These are phyloP conservation scores for Larix kaempferi DNA, from an alignment of 75 land plant genomes.

Conservation along the genomic window DNA sequence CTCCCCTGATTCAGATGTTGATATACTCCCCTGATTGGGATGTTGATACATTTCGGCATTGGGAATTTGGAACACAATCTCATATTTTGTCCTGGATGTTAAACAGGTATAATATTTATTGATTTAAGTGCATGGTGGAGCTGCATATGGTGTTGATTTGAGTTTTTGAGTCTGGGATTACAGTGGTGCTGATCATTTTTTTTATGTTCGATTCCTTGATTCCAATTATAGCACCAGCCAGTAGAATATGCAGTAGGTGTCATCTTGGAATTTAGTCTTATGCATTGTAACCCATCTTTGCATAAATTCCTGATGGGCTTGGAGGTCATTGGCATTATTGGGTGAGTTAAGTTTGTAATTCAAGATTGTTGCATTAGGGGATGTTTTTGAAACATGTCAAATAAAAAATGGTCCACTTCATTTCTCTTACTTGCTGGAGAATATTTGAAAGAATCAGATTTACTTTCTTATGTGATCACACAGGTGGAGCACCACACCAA, in stretches of 20 bases:
- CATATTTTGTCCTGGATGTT: not conserved
- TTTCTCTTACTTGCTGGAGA: conserved; percentile 6
- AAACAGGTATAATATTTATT: not conserved
- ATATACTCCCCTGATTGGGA: not conserved
- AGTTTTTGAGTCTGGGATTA: not conserved
- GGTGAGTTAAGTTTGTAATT: not conserved
- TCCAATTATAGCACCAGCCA: not conserved
- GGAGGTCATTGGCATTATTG: not conserved
- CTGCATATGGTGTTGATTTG: not conserved
- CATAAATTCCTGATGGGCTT: not conserved
- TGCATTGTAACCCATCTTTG: not conserved
- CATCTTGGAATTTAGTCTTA: not conserved
- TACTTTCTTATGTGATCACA: not conserved
- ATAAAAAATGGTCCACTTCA: not conserved
- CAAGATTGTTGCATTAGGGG: not conserved
- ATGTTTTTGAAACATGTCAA: too few species aligned
- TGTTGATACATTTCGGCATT: not conserved
- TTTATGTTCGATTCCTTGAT: not conserved
- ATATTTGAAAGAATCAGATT: not conserved
- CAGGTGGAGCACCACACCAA: not conserved
- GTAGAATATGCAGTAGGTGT: not conserved
- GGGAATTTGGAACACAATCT: not conserved
- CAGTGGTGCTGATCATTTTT: not conserved
- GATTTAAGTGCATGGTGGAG: not conserved
- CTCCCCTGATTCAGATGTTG: not conserved